Percentiles rank a stretch among this genome's conserved stretches.
Conservation (phyloP, 257 asterid species). For the Capsicum rhomboideum region DNA sequence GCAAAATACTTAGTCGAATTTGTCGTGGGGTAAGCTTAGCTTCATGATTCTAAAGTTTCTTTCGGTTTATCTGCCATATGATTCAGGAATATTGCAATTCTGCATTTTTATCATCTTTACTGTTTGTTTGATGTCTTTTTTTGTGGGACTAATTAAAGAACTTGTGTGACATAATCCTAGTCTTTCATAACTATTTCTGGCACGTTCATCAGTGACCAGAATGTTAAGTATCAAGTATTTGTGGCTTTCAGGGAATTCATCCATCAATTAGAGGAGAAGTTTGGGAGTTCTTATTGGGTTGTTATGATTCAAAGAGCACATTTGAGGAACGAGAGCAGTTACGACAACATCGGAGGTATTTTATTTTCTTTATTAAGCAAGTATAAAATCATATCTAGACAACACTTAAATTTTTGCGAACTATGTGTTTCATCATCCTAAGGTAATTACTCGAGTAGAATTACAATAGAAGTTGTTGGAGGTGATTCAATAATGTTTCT, state of each 20-base stretch:
- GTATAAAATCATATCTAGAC: not conserved
- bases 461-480: not conserved
- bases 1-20: constrained; percentile 71
- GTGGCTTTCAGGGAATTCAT: constrained; percentile 64
- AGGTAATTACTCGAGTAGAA: not conserved
- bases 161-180: not conserved
- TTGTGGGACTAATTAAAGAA: not conserved
- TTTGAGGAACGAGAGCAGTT: constrained; percentile 76
- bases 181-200: not conserved
- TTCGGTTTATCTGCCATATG: not conserved
- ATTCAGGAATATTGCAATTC: not conserved
- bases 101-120: not conserved
- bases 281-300: constrained; percentile 95
- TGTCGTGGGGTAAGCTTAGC: constrained; percentile 64
- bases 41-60: not conserved
- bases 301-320: constrained; percentile 80
- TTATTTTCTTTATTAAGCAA: constrained; percentile 7
- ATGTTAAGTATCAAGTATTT: not conserved
- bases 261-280: constrained; percentile 98
- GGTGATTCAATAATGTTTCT: not conserved
- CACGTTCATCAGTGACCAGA: not conserved
- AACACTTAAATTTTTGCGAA: not conserved
- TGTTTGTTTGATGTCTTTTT: not conserved
- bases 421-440: not conserved
- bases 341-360: constrained; percentile 67